Base-by-base conservation (phyloP, 305 asterid species). In the Salvia sclarea region DNA sequence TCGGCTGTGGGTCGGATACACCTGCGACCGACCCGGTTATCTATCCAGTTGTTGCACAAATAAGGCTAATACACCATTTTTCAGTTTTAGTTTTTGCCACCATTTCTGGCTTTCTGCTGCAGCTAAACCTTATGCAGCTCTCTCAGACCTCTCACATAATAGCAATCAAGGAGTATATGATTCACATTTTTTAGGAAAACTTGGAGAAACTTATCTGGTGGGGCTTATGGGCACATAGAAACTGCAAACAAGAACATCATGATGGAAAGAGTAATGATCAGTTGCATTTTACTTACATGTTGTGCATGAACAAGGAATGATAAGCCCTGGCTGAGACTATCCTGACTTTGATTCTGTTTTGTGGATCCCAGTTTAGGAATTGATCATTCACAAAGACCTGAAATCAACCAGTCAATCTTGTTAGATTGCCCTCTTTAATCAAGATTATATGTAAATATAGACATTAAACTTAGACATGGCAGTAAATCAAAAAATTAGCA, bases 321-420 rank as follows among this genome's bases (percentile, higher is more conserved):
- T 95, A 95, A 52, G 99, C 99, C 79, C 99, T 89, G 65, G 98
- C 99, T 56, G 99, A 92, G 66, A 95, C 97, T 48, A 95, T 95
- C 81, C 99, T 80, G 71, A 95, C 99, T 91, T 89, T 95, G 91
- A 95, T 88, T 30, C 94, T 90, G 78, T 89, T 81, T 77, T 89
- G 81, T 10, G 96, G 95, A 73, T 95, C 98, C 99, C 99, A 95
- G 75, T 92, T 95, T 25, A 95, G 90, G 84, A 89, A 95, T 69
- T 95, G 99, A 75, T 95, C 99, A 43, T 95, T 95, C 69, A 95
- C 95, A 56, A 80, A 95, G 50, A 95, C 95, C 99, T 95, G 96
- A 74, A 75, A 69, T 66, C 43, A 38, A 55, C 62, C 3, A 40
- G 21, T 10, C 17, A 14, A 16, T 24, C 11, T 35, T 17, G 48